A percentile compares a stretch with the other conserved stretches of the same genome.
Evolutionary conservation across 805 yeast species (phyloP).

Genomic region (Suhomyces xylopsoci): DNA sequence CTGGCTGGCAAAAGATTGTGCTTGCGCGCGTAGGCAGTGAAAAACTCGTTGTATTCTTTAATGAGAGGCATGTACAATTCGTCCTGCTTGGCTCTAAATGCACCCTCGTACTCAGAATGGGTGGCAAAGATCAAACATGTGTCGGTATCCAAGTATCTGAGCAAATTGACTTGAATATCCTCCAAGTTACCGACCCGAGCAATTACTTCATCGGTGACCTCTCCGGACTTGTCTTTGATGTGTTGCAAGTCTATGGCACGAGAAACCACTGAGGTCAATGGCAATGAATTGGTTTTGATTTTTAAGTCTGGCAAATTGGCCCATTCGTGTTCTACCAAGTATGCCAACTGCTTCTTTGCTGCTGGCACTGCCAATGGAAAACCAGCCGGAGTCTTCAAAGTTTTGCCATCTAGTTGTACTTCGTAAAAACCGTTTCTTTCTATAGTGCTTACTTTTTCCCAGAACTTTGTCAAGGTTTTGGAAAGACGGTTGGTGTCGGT

Average conservation of each 20-base stretch:
- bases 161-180: constrained; percentile 55
- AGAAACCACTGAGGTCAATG: constrained; percentile 82
- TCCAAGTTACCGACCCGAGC: constrained; percentile 63
- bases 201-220: constrained; percentile 43
- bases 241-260: constrained; percentile 73
- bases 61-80: constrained; percentile 74
- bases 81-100: constrained; percentile 75
- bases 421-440: constrained; percentile 36
- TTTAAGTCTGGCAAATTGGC: constrained; percentile 58
- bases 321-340: constrained; percentile 87
- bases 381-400: constrained; percentile 84
- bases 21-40: constrained; percentile 40
- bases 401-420: constrained; percentile 68
- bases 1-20: constrained; percentile 21
- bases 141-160: constrained; percentile 91
- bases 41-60: constrained; percentile 56
- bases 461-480: constrained; percentile 68
- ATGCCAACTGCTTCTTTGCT: constrained; percentile 60
- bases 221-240: constrained; percentile 33
- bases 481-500: constrained; percentile 69
- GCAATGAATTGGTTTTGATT: constrained; percentile 75
- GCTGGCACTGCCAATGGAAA: constrained; percentile 62
- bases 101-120: constrained; percentile 74
- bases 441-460: constrained; percentile 67
- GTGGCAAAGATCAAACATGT: constrained; percentile 88